Evolutionary conservation across 1,284 basidiomycete genomes (phyloP).

Genomic region (Ceratobasidium sp.): DNA sequence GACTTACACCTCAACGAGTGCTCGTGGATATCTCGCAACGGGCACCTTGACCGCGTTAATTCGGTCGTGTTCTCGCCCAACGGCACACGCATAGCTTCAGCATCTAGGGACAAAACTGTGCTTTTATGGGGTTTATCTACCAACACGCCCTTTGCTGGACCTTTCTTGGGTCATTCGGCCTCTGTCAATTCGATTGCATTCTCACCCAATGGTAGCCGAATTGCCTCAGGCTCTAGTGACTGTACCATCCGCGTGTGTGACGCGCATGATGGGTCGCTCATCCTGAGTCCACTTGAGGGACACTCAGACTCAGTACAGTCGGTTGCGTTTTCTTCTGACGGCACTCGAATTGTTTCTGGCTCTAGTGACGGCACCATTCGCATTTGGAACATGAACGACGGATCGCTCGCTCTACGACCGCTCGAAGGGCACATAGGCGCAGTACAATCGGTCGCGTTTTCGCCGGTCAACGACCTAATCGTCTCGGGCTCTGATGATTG

Average conservation of each 20-base stretch:
- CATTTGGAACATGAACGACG: background rate
- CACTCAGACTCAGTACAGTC: background rate
- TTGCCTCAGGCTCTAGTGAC: too few species aligned
- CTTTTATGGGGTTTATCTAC: too few species aligned
- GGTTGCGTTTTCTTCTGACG: background rate
- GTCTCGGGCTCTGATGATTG: background rate
- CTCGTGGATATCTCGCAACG: background rate
- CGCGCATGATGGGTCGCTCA: too few species aligned
- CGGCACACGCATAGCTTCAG: background rate
- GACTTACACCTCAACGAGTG: background rate
- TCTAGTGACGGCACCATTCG: background rate
- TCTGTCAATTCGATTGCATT: too few species aligned
- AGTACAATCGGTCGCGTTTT: background rate
- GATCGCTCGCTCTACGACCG: background rate
- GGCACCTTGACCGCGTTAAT: background rate
- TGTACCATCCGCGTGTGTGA: too few species aligned
- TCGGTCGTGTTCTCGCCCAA: background rate
- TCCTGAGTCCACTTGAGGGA: slow-evolving; percentile 48
- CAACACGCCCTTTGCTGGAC: too few species aligned
- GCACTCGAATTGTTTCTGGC: background rate
- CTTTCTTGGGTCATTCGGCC: too few species aligned
- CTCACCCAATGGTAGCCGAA: too few species aligned
- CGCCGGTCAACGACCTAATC: background rate
- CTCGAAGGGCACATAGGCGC: background rate
- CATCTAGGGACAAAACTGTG: background rate